Evolutionary conservation across 2,329 filamentous ascomycete species (phyloP), one percentile per base, ranked within the genome.

Genomic region (Trichophyton benhamiae): DNA sequence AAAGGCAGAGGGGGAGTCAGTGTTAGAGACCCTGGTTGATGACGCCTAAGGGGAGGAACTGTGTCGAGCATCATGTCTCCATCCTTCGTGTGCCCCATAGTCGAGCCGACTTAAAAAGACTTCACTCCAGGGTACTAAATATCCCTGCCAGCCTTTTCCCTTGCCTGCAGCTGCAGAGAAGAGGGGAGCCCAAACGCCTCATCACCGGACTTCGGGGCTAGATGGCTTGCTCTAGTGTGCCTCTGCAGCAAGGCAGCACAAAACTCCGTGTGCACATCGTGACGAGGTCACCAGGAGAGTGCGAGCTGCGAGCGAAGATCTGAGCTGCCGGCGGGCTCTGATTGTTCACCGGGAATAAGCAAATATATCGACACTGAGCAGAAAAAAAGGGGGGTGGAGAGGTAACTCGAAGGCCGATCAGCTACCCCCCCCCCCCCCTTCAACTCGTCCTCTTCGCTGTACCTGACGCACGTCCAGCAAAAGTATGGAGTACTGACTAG

Each of bases 201-300:
- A 53, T 53, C 49, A 53, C 49, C 49, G 49, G 49, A 53, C 27
- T n/a, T 53, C 49, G 49, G 49, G 49, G 49, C 27, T 20, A 30
- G 11, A 38, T 38, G 49, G 49, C 22, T 53, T 30, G 49, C 49
- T 53, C 22, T 30, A 33, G 49, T 53, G 33, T 38, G 33, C 33
- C 33, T 53, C 49, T 53, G 22, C 49, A 53, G 49, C 49, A 27
- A 52, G 22, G 49, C 49, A 53, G 49, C 25, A 53, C 49, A 53
- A 22, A 53, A 30, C 49, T 33, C 9, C 49, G 25, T 27, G 2
- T n/a, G 49, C 49, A 22, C 49, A 53, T 17, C 27, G 49, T 53
- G 49, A 53, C 49, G 49, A 53, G 49, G 49, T 53, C 49, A 53
- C 49, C 49, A 53, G 49, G 49, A 53, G 49, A 53, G 15, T 44